Evolutionary conservation across 495 filamentous ascomycete species (phyloP).

Genomic region (Usnea hakonensis): DNA sequence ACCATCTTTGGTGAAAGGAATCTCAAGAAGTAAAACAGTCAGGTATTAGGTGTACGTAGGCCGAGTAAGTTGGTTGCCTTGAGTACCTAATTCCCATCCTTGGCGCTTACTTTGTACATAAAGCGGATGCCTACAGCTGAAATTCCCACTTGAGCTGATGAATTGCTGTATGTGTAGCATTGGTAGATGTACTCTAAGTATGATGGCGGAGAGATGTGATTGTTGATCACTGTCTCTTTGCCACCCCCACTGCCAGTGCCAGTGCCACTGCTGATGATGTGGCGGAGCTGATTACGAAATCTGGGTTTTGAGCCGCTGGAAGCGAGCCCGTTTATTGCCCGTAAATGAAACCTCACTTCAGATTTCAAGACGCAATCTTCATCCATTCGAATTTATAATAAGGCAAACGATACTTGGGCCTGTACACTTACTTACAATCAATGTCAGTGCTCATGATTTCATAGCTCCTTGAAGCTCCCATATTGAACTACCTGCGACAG

Average conservation of each 20-base stretch:
- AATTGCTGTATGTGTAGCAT: too few relatives aligned
- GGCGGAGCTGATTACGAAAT: not conserved
- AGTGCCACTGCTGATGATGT: not conserved
- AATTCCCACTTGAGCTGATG: not conserved
- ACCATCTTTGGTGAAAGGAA: too few relatives aligned
- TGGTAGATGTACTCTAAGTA: too few relatives aligned
- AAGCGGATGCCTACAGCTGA: not conserved
- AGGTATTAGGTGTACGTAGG: too few relatives aligned
- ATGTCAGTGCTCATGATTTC: slow-evolving; percentile 1
- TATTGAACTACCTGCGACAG: not conserved
- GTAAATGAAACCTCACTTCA: not conserved
- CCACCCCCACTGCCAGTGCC: not conserved
- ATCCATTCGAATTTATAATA: not conserved
- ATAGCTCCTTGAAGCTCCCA: not conserved
- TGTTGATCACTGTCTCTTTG: not conserved
- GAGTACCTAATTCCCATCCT: too few relatives aligned
- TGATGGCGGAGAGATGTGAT: too few relatives aligned
- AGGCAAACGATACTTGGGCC: not conserved
- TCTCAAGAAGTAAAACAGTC: too few relatives aligned
- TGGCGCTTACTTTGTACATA: not conserved
- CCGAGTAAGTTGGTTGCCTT: too few relatives aligned
- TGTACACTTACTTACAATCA: not conserved
- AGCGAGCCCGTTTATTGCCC: not conserved
- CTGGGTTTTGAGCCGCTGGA: not conserved
- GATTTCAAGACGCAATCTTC: not conserved